Evolutionary conservation across 75 land plant species (phyloP).

Genomic region (Ceratopteris richardii): DNA sequence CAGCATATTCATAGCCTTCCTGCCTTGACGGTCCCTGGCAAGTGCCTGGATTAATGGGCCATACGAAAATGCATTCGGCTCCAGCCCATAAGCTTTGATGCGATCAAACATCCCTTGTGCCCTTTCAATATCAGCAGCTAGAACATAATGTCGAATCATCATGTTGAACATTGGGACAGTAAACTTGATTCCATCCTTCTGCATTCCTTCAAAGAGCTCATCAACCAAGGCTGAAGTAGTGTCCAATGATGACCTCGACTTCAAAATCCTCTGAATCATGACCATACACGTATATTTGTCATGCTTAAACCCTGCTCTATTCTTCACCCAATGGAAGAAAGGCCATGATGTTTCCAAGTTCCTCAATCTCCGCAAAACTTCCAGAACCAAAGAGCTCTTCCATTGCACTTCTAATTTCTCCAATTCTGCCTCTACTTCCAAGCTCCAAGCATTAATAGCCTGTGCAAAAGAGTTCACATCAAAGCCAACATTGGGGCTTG

Average conservation of each 20-base stretch:
- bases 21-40: conserved; percentile 10
- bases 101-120: conserved; percentile 1
- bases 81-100: background rate
- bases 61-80: conserved; percentile 6
- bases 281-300: conserved; percentile 1
- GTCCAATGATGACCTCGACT: background rate
- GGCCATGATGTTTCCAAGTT: conserved; percentile 5
- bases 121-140: background rate
- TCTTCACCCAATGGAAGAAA: conserved; percentile 9
- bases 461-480: conserved; percentile 5
- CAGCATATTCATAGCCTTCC: conserved; percentile 8
- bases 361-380: background rate
- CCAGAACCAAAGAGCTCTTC: background rate
- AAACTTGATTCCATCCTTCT: conserved; percentile 3
- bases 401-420: conserved; percentile 3
- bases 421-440: background rate
- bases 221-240: background rate
- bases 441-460: background rate
- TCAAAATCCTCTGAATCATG: conserved; percentile 10
- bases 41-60: conserved; percentile 6
- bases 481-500: conserved; percentile 3
- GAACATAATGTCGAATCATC: conserved; percentile 4
- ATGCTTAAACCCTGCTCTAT: conserved; percentile 4
- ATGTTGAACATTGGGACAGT: conserved; percentile 6
- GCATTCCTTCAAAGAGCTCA: conserved; percentile 4